These are phyloP conservation scores for Lachnellula occidentalis DNA, from an alignment of 2,329 filamentous ascomycete genomes.

Conservation along the genomic window DNA sequence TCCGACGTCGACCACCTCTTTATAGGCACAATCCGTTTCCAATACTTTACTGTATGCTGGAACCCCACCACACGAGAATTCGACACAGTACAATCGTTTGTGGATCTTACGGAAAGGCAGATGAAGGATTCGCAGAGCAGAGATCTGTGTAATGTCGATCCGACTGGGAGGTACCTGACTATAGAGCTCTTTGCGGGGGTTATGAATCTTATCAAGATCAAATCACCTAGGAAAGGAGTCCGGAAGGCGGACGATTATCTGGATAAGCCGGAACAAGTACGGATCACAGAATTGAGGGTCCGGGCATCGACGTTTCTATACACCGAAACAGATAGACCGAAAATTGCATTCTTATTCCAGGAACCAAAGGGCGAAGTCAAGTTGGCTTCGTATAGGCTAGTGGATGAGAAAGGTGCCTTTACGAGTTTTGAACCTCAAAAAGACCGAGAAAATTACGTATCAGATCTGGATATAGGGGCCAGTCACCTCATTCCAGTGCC, in stretches of 20 bases:
- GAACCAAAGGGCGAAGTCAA: constrained; percentile 54
- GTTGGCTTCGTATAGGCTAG: constrained; percentile 54
- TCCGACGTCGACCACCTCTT: constrained; percentile 80
- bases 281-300: constrained; percentile 63
- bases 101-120: constrained; percentile 51
- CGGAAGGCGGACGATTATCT: constrained; percentile 42
- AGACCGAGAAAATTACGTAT: constrained; percentile 50
- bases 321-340: constrained; percentile 48
- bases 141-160: constrained; percentile 79
- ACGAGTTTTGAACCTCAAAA: constrained; percentile 50
- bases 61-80: constrained; percentile 51
- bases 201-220: constrained; percentile 57
- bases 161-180: constrained; percentile 62
- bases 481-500: constrained; percentile 59
- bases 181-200: constrained; percentile 65
- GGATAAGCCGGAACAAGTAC: constrained; percentile 53
- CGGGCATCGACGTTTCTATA: constrained; percentile 61
- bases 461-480: constrained; percentile 50
- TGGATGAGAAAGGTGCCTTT: constrained; percentile 50
- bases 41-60: constrained; percentile 90
- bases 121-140: constrained; percentile 76
- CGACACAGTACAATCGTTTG: constrained; percentile 44
- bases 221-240: constrained; percentile 47
- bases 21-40: constrained; percentile 81
- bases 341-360: constrained; percentile 60